A percentile compares a stretch with the other conserved stretches of the same genome.
These are phyloP conservation scores for Pichia sp. DNA, from an alignment of 1,139 yeast genomes.

Conservation along the genomic window DNA sequence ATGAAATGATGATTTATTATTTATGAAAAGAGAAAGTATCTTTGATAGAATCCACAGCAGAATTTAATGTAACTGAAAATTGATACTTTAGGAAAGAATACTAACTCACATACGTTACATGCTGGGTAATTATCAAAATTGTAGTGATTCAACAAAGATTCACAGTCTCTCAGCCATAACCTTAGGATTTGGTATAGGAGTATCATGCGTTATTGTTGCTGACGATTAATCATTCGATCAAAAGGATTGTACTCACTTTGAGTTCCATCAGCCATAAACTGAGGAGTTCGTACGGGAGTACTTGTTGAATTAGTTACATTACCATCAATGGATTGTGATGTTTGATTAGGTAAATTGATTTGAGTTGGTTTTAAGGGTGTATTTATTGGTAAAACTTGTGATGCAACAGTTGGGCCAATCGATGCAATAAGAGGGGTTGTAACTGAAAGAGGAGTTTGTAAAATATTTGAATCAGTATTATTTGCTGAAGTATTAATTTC, in stretches of 20 bases:
- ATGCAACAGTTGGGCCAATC: conserved; percentile 29
- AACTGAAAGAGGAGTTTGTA: conserved; percentile 19
- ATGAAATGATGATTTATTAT: neutral
- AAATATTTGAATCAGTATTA: neutral
- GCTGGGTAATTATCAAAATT: too few species aligned
- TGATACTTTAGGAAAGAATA: neutral
- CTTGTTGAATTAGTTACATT: conserved; percentile 3
- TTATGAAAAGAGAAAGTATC: conserved; percentile 3
- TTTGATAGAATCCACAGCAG: conserved; percentile 13
- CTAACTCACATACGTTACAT: neutral
- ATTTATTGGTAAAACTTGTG: conserved; percentile 25
- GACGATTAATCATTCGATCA: conserved; percentile 11
- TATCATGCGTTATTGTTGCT: neutral
- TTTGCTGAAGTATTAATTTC: conserved; percentile 10
- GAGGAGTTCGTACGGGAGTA: conserved; percentile 2
- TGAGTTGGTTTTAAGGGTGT: conserved; percentile 21
- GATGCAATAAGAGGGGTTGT: conserved; percentile 30
- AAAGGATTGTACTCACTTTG: conserved; percentile 22
- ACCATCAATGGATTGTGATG: conserved; percentile 4
- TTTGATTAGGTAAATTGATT: neutral
- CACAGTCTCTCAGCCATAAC: too few species aligned
- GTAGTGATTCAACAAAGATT: too few species aligned
- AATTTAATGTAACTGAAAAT: conserved; percentile 19
- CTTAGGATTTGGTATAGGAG: too few species aligned
- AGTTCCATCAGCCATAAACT: conserved; percentile 3